Conservation (phyloP, 2,329 filamentous ascomycete species). For the Aspergillus terreus region DNA sequence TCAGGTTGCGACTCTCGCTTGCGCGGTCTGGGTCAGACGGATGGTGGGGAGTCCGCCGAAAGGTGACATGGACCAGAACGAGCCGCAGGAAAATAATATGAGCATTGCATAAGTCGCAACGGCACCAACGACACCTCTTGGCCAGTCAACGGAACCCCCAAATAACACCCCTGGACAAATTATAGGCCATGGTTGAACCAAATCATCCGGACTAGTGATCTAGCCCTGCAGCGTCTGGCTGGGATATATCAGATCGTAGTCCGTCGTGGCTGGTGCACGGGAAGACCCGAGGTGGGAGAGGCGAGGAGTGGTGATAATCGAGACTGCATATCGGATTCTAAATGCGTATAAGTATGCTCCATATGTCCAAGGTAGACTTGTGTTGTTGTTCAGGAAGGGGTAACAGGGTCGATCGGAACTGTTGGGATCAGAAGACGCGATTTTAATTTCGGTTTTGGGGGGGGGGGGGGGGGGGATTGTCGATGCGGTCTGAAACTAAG, state of each 20-base stretch:
- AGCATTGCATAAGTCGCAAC: not conserved
- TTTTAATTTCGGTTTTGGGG: not conserved
- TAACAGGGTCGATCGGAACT: too few species aligned
- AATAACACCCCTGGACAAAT: not conserved
- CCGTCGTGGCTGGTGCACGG: conserved; percentile 4
- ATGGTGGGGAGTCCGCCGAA: not conserved
- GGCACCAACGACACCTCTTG: not conserved
- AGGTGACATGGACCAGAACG: not conserved
- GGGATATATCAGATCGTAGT: conserved; percentile 9
- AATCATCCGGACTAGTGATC: conserved; percentile 8
- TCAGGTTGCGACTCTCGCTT: not conserved
- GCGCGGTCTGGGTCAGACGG: not conserved
- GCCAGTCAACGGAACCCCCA: not conserved
- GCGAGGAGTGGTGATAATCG: not conserved
- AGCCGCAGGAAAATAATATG: not conserved
- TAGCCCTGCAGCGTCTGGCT: conserved; percentile 7
- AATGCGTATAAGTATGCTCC: too few species aligned
- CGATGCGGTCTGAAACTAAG: conserved; percentile 1
- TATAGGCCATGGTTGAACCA: conserved; percentile 9
- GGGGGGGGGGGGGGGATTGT: too few species aligned
- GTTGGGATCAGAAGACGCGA: not conserved
- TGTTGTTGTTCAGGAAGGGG: too few species aligned
- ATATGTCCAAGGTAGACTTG: too few species aligned
- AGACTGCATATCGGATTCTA: too few species aligned
- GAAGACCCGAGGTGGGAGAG: not conserved